A percentile compares a stretch with the other conserved stretches of the same genome.
Conservation (phyloP, 2,329 filamentous ascomycete genomes). For the Exophiala viscosa region DNA sequence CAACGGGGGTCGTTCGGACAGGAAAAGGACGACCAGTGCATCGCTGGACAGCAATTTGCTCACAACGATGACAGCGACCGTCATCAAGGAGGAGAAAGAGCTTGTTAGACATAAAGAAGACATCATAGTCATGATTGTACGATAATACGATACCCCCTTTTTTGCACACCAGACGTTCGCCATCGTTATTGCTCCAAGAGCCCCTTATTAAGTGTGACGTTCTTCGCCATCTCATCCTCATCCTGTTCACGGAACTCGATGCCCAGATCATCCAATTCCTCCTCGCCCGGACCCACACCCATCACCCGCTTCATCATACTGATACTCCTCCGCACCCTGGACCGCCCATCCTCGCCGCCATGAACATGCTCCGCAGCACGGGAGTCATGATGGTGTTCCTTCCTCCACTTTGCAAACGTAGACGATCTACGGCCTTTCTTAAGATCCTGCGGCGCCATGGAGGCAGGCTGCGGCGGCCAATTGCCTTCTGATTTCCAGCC, state of each 20-base stretch:
- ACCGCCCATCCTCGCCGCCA: slow-evolving; percentile 8
- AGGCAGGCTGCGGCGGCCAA: slow-evolving; percentile 67
- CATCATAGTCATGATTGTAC: too few species aligned
- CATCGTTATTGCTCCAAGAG: not conserved
- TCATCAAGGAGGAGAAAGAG: too few species aligned
- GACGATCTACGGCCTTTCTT: slow-evolving; percentile 17
- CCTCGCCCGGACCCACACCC: slow-evolving; percentile 5
- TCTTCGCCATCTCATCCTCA: slow-evolving; percentile 14
- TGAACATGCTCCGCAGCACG: not conserved
- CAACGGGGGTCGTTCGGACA: too few species aligned
- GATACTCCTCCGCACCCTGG: slow-evolving; percentile 16
- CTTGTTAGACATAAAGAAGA: too few species aligned
- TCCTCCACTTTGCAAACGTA: slow-evolving; percentile 19
- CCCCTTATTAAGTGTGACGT: slow-evolving; percentile 14
- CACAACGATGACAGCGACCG: too few species aligned
- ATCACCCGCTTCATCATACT: slow-evolving; percentile 20
- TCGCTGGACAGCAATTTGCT: too few species aligned
- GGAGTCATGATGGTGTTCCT: slow-evolving; percentile 2
- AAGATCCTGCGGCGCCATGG: slow-evolving; percentile 7
- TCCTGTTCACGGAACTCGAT: slow-evolving; percentile 23
- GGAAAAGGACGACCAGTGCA: too few species aligned
- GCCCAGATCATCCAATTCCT: slow-evolving; percentile 17
- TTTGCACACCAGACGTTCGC: too few species aligned
- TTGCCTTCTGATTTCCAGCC: slow-evolving; percentile 93
- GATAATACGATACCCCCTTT: too few species aligned